phyloP scores from a whole-genome alignment of 768 basidiomycete genomes.

The Naganishia vishniacii region DNA sequence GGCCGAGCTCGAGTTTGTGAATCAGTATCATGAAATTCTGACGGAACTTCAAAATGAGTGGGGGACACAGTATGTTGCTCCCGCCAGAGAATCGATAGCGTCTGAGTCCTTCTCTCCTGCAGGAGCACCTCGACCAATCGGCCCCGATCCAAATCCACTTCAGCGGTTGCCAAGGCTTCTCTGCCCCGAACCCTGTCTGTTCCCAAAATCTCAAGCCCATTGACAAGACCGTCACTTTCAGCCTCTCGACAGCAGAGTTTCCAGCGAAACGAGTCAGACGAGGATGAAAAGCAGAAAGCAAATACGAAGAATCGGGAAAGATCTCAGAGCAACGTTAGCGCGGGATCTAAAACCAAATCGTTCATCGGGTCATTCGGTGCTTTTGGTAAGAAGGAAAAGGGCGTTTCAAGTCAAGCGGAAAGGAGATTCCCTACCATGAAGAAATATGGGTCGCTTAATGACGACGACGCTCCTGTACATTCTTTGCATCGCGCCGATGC shows the following conservation, averaged over 20 bases:
- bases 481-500: neutral
- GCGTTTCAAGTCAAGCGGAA: neutral
- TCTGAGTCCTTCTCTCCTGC: neutral
- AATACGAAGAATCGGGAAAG: constrained; percentile 38
- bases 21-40: constrained; percentile 67
- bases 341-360: constrained; percentile 30
- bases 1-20: constrained; percentile 66
- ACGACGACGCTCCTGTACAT: constrained; percentile 27
- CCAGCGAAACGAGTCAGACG: constrained; percentile 32
- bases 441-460: constrained; percentile 34
- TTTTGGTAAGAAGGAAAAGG: constrained; percentile 38
- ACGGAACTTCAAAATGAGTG: constrained; percentile 64
- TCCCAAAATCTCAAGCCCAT: constrained; percentile 10
- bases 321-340: constrained; percentile 43
- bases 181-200: constrained; percentile 17
- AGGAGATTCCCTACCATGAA: constrained; percentile 27
- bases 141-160: constrained; percentile 42
- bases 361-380: constrained; percentile 43
- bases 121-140: constrained; percentile 15
- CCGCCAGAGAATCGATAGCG: too few species aligned
- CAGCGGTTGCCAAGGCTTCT: constrained; percentile 15
- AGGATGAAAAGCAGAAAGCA: constrained; percentile 29
- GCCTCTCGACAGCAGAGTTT: constrained; percentile 23
- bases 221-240: neutral
- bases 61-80: constrained; percentile 50